phyloP scores from a whole-genome alignment of 352 stramenopile species.

The Pythium phragmiticola region DNA sequence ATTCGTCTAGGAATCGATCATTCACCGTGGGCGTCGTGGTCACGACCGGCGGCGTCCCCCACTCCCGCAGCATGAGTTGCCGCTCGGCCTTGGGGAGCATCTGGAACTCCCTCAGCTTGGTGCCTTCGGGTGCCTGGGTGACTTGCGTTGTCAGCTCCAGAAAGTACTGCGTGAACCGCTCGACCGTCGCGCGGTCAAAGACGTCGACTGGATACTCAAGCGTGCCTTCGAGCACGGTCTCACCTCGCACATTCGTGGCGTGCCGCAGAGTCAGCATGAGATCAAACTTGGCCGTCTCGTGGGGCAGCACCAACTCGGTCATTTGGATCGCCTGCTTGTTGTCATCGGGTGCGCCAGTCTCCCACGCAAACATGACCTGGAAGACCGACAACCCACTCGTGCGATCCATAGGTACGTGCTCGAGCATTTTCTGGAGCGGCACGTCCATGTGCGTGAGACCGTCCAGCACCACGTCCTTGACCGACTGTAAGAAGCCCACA shows the following conservation, averaged over 20 bases:
- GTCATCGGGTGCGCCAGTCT: constrained; percentile 15
- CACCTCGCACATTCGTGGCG: neutral
- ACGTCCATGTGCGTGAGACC: constrained; percentile 51
- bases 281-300: constrained; percentile 52
- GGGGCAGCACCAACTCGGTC: constrained; percentile 33
- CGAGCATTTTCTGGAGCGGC: constrained; percentile 50
- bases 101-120: constrained; percentile 26
- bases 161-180: constrained; percentile 45
- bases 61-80: constrained; percentile 28
- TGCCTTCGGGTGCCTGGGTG: constrained; percentile 13
- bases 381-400: constrained; percentile 33
- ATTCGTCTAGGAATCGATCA: constrained; percentile 37
- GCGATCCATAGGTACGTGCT: constrained; percentile 33
- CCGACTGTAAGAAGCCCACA: constrained; percentile 30
- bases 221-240: constrained; percentile 39
- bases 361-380: constrained; percentile 62
- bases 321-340: constrained; percentile 2
- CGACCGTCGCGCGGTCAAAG: constrained; percentile 36
- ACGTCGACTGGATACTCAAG: constrained; percentile 41
- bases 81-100: constrained; percentile 38
- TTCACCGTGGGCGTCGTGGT: neutral
- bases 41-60: constrained; percentile 22
- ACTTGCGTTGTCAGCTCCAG: constrained; percentile 39
- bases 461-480: constrained; percentile 42
- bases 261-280: constrained; percentile 62